Evolutionary conservation across 192 early-diverging fungal species (phyloP).

Genomic region (Coemansia sp.): DNA sequence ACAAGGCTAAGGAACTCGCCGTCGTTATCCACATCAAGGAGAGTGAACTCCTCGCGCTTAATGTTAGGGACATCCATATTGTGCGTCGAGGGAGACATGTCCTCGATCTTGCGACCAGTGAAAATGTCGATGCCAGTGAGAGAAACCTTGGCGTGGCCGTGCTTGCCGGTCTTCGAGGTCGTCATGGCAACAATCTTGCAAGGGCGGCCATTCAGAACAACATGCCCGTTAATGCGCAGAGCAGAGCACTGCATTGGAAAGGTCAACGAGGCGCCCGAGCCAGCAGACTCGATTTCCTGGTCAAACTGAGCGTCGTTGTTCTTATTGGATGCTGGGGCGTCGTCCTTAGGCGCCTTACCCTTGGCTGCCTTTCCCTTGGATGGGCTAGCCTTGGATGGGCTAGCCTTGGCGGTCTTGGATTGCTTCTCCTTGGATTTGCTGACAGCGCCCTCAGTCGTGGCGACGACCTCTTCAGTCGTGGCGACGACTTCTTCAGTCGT

Average conservation of each 20-base stretch:
- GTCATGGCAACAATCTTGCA: slow-evolving; percentile 99
- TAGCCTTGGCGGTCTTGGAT: neutral
- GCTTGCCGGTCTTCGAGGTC: slow-evolving; percentile 99
- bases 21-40: slow-evolving; percentile 90
- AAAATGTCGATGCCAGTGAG: slow-evolving; percentile 95
- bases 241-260: slow-evolving; percentile 99
- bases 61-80: slow-evolving; percentile 99
- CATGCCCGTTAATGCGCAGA: slow-evolving; percentile 97
- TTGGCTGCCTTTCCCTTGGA: neutral
- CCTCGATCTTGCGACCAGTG: slow-evolving; percentile 97
- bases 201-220: slow-evolving; percentile 98
- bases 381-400: neutral
- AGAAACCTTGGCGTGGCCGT: slow-evolving; percentile 99
- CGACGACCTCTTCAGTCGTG: slow-evolving; percentile 70
- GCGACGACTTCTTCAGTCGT: slow-evolving; percentile 73
- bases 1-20: slow-evolving; percentile 61
- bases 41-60: slow-evolving; percentile 78
- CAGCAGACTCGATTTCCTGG: slow-evolving; percentile 23
- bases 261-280: slow-evolving; percentile 83
- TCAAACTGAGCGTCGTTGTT: slow-evolving; percentile 17
- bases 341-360: neutral
- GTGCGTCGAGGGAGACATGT: slow-evolving; percentile 99
- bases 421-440: neutral
- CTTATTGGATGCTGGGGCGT: neutral
- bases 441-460: slow-evolving; percentile 61